Evolutionary conservation across 495 filamentous ascomycete species (phyloP).

Genomic region (Copromyces sp.): DNA sequence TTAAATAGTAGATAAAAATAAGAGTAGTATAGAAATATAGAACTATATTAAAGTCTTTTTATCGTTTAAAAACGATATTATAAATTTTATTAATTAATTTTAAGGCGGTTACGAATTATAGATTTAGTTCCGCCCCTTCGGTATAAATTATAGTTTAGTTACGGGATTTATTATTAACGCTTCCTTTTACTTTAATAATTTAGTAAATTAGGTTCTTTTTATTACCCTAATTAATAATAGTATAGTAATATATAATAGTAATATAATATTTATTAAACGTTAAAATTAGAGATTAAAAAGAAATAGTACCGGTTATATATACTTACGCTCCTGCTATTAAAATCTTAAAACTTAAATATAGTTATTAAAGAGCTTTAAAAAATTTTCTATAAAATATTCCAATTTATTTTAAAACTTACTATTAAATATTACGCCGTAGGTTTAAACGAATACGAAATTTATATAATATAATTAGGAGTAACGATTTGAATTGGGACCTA

Average conservation of each 20-base stretch:
- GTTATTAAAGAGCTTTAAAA: conserved; percentile 43
- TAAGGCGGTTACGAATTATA: too few relatives aligned
- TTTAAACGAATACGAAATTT: conserved; percentile 49
- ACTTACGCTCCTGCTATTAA: conserved; percentile 56
- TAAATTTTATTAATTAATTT: too few relatives aligned
- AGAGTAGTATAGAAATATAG: too few relatives aligned
- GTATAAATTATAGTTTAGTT: too few relatives aligned
- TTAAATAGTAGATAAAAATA: too few relatives aligned
- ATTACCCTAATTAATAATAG: conserved; percentile 28
- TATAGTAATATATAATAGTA: conserved; percentile 35
- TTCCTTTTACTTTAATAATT: conserved; percentile 12
- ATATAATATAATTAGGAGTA: conserved; percentile 7
- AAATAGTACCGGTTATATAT: conserved; percentile 26
- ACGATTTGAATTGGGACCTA: conserved; percentile 25
- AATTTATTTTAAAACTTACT: conserved; percentile 40
- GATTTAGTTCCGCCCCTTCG: too few relatives aligned
- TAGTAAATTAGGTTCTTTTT: conserved; percentile 26
- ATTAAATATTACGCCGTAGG: conserved; percentile 57
- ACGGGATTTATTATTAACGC: conserved; percentile 3
- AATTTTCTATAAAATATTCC: conserved; percentile 34
- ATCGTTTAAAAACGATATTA: too few relatives aligned
- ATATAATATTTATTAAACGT: conserved; percentile 41
- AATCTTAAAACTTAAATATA: conserved; percentile 48
- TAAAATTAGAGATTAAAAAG: conserved; percentile 42
- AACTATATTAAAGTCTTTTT: too few relatives aligned